Evolutionary conservation across 768 basidiomycete genomes (phyloP), one percentile per base, ranked within the genome.

Genomic region (Peribolospora kevripleyi): DNA sequence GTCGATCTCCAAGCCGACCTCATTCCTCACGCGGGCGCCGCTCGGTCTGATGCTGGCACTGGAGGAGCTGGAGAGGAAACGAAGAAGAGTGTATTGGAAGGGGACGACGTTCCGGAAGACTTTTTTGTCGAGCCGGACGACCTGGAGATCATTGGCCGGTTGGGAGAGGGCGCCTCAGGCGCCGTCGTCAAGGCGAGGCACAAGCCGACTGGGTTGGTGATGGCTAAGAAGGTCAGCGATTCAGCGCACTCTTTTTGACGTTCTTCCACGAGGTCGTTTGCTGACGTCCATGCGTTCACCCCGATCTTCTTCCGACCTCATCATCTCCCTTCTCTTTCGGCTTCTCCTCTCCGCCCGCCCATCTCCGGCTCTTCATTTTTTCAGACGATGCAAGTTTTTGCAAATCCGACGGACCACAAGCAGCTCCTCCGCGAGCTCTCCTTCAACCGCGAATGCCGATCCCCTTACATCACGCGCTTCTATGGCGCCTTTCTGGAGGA

Each of bases 121-220:
- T 25, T 25, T 25, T 25, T 25, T 25, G 25, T 61, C 10, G 48
- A 48, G 37, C 58, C 60, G 6, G 45, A 64, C 49, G 66, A 77
- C 55, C 73, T 95, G 55, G 82, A 87, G 60, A 82, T 84, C 60
- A 59, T 87, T 7, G 67, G 70, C 10, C 76, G 84, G 54, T 71
- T 98, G 2, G 93, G 93, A 14, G 88, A 95, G 64, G 93, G 93
- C 46, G 86, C 88, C 54, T 88, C 90, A 49, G 93, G 93, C 49
- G 88, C 87, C 6, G 93, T 98, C 8, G 80, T 91, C 67, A 88
- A 86, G 68, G 90, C 95, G 50, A 77, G 72, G 66, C 85, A 93
- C 67, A 80, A 74, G 64, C 79, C 81, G 54, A 84, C 78, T 1
- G 77, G 77, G 42, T 71, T 72, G 65, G 75, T 88, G 62, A 80